Evolutionary conservation across 78 protist genomes (phyloP).

Genomic region (Isochrysis galbana): DNA sequence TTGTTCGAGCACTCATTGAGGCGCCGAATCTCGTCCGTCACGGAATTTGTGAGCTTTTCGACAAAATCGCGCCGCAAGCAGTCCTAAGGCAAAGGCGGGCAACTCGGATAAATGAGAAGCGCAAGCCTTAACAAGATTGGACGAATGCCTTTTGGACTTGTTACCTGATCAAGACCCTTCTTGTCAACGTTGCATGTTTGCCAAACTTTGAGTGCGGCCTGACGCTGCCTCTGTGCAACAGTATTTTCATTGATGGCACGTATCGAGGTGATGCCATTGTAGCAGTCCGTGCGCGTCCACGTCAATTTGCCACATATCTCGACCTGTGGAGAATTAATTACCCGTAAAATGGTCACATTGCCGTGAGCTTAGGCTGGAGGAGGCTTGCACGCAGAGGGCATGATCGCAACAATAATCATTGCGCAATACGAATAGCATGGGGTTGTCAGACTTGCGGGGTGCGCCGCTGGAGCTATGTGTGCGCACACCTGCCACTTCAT

Average conservation of each 20-base stretch:
- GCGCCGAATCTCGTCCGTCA: background rate
- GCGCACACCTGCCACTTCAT: constrained; percentile 17
- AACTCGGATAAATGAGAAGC: no score
- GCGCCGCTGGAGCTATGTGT: no score
- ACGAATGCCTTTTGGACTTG: no score
- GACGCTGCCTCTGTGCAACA: background rate
- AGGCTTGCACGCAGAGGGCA: no score
- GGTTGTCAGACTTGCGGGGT: no score
- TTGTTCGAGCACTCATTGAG: background rate
- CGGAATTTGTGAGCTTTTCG: background rate
- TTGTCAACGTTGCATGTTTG: background rate
- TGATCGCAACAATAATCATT: no score
- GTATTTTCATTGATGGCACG: constrained; percentile 8
- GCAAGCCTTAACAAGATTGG: no score
- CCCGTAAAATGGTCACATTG: no score
- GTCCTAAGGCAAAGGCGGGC: no score
- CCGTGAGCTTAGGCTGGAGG: no score
- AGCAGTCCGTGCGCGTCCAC: constrained; percentile 21
- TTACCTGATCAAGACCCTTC: background rate
- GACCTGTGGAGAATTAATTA: background rate
- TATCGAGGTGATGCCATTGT: constrained; percentile 17
- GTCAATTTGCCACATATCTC: constrained; percentile 12
- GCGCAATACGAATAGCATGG: background rate
- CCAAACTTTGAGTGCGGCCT: background rate
- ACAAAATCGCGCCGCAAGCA: background rate